Base-by-base conservation (phyloP, 192 early-diverging fungal species). In the Rhizophlyctis rosea region DNA sequence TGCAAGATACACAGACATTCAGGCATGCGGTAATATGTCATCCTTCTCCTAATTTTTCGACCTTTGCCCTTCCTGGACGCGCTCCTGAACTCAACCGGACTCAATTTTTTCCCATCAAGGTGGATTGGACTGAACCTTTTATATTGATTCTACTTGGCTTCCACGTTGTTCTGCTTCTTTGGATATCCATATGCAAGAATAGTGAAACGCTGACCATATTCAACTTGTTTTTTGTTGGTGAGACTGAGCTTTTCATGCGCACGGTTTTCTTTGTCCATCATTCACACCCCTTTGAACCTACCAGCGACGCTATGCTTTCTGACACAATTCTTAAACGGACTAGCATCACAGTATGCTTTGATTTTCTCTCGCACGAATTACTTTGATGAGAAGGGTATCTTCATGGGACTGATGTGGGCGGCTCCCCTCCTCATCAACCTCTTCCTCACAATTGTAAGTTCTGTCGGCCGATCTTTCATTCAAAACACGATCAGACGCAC, bases 91-190 rank as follows among this genome's bases (percentile, higher is more conserved):
- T n/a, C n/a, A n/a, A n/a, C n/a, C n/a, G n/a, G n/a, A n/a, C n/a
- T n/a, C n/a, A n/a, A n/a, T n/a, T n/a, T n/a, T n/a, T n/a, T n/a
- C n/a, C n/a, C n/a, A n/a, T n/a, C n/a, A n/a, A 73, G 64, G 54
- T 75, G 33, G 73, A 75, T 23, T 75, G 73, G 73, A 50, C 52
- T 3, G 68, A 75, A 39, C 73, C 68, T 2, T 65, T 75, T 30
- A 60, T 75, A 39, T 24, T 13, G 0, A 29, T 24, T 16, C 31
- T 75, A 11, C 28, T 61, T 14, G 53, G 44, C 3, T 67, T 70
- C 25, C 73, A 75, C 49, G 34, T 70, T 4, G 47, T 57, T 1
- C 25, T 62, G 28, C 47, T 64, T 2, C 25, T 50, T 24, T 67
- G 65, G 65, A 50, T 67, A 9, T 16, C 50, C n/a, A 33, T 30